phyloP scores from a whole-genome alignment of 805 yeast species.

The Blastobotrys chiropterorum region DNA sequence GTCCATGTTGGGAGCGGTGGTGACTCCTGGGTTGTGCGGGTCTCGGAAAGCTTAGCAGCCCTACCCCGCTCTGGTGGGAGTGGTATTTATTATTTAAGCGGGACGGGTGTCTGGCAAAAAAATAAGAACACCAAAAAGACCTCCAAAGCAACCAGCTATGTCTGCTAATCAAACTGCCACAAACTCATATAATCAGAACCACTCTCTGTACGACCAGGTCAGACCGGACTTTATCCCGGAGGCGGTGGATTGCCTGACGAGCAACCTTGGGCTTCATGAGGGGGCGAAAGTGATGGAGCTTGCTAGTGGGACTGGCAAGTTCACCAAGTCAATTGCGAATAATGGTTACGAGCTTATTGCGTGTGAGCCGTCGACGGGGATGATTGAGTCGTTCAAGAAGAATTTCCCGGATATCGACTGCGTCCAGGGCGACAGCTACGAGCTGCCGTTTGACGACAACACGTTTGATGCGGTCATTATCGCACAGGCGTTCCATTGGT shows the following conservation, averaged over 20 bases:
- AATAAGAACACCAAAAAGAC: constrained; percentile 1
- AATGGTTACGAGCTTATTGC: constrained; percentile 40
- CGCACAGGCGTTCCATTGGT: constrained; percentile 67
- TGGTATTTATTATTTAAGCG: too few species aligned
- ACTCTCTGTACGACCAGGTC: constrained; percentile 43
- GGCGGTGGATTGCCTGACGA: constrained; percentile 40
- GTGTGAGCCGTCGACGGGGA: constrained; percentile 54
- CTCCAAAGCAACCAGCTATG: constrained; percentile 10
- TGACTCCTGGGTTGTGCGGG: too few species aligned
- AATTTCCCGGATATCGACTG: constrained; percentile 42
- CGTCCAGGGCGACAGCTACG: constrained; percentile 39
- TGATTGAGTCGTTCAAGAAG: constrained; percentile 42
- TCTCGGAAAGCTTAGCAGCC: too few species aligned
- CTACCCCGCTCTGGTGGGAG: neutral
- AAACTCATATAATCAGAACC: constrained; percentile 47
- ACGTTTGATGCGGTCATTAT: constrained; percentile 45
- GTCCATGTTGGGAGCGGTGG: too few species aligned
- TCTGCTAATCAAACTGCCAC: constrained; percentile 36
- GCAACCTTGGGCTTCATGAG: constrained; percentile 30
- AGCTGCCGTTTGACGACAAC: constrained; percentile 40
- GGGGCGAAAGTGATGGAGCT: constrained; percentile 39
- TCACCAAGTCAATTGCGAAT: constrained; percentile 41
- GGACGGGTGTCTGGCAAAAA: too few species aligned
- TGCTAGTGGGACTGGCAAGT: constrained; percentile 63
- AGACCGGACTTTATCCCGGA: constrained; percentile 44